These are phyloP conservation scores for Suillus lakei DNA, from an alignment of 768 basidiomycete species.

Conservation along the genomic window DNA sequence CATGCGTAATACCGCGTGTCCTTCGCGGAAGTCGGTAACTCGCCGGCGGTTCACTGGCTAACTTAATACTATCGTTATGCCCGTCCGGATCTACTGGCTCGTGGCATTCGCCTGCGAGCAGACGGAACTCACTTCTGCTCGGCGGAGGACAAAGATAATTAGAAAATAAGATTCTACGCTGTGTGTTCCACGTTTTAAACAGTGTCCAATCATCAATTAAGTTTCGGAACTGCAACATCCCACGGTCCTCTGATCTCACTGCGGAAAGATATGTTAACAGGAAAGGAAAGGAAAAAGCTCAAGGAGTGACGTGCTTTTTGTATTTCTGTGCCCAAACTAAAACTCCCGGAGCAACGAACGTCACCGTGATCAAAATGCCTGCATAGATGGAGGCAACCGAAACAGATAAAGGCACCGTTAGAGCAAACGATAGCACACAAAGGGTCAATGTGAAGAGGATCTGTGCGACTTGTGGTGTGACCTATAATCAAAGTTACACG, in stretches of 20 bases:
- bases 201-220: conserved; percentile 45
- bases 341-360: conserved; percentile 73
- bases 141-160: conserved; percentile 25
- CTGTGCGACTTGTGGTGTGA: conserved; percentile 50
- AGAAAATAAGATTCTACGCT: conserved; percentile 28
- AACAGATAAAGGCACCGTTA: conserved; percentile 59
- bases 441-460: conserved; percentile 57
- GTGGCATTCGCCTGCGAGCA: conserved; percentile 27
- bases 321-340: conserved; percentile 86
- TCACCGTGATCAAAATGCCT: conserved; percentile 56
- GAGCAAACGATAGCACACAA: conserved; percentile 51
- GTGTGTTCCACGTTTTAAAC: conserved; percentile 27
- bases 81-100: not conserved
- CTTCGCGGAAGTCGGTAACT: conserved; percentile 1
- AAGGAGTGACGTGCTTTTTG: conserved; percentile 69
- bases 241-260: conserved; percentile 91
- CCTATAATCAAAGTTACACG: conserved; percentile 41
- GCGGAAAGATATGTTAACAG: conserved; percentile 19
- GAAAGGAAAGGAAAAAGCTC: conserved; percentile 16
- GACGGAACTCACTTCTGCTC: conserved; percentile 31
- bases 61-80: not conserved
- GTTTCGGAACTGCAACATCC: conserved; percentile 84
- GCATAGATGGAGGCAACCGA: conserved; percentile 58
- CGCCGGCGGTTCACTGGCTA: conserved; percentile 6
- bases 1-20: conserved; percentile 8